These are phyloP conservation scores for Chytriomyces confervae DNA, from an alignment of 192 early-diverging fungal genomes.

Conservation along the genomic window DNA sequence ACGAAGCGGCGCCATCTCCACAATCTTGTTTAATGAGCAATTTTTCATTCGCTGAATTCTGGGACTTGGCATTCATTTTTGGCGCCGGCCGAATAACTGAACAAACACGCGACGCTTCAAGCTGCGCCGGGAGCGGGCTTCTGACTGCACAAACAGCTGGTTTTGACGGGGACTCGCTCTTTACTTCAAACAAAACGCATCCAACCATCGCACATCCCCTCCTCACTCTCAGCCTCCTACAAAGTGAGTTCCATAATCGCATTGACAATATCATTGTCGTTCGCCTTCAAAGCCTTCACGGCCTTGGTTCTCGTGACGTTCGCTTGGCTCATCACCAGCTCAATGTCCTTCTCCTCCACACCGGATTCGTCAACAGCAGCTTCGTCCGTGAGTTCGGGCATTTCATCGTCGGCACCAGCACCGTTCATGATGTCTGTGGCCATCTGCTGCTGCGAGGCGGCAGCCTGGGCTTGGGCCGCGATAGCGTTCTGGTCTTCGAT, in stretches of 20 bases:
- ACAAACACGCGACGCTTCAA: too few relatives aligned
- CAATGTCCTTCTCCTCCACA: conserved; percentile 90
- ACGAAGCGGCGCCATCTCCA: not conserved
- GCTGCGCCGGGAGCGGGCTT: too few relatives aligned
- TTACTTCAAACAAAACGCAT: too few relatives aligned
- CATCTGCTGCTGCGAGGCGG: conserved; percentile 65
- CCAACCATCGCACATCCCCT: too few relatives aligned
- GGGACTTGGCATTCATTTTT: too few relatives aligned
- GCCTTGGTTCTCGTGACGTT: conserved; percentile 86
- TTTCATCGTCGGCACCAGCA: conserved; percentile 55
- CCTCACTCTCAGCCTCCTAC: not conserved
- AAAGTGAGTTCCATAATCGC: conserved; percentile 85
- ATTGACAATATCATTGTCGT: conserved; percentile 80
- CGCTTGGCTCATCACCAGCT: conserved; percentile 92
- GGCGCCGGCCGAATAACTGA: too few relatives aligned
- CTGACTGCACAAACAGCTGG: too few relatives aligned
- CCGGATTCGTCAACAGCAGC: conserved; percentile 79
- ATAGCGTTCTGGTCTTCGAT: conserved; percentile 82
- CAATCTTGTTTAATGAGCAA: too few relatives aligned
- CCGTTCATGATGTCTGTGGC: conserved; percentile 41
- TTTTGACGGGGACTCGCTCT: too few relatives aligned
- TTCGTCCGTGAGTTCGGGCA: conserved; percentile 62
- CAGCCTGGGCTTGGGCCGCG: conserved; percentile 60
- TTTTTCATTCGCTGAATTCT: too few relatives aligned
- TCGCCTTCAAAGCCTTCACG: conserved; percentile 83